Percentiles rank a stretch among this genome's conserved stretches.
Evolutionary conservation across 805 yeast genomes (phyloP).

Genomic region (Spencermartinsiella europaea): DNA sequence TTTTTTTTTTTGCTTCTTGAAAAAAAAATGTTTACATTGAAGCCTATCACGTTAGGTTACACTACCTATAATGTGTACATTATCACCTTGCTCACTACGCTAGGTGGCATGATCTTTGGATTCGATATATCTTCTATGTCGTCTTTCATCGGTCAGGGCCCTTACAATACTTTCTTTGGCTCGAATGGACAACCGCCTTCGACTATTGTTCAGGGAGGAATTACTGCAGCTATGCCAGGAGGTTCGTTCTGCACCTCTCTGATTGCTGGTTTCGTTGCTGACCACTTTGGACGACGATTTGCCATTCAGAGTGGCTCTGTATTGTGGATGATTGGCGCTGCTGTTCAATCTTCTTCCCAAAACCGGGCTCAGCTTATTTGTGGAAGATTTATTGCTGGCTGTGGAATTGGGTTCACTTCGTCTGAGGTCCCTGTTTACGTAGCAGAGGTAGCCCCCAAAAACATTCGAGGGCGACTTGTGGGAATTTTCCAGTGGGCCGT

Average conservation of each 20-base stretch:
- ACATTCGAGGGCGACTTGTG: conserved; percentile 53
- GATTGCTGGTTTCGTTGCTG: conserved; percentile 44
- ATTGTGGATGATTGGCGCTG: conserved; percentile 58
- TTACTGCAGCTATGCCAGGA: conserved; percentile 68
- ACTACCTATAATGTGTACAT: conserved; percentile 46
- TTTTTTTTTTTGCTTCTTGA: no score
- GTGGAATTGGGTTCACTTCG: conserved; percentile 61
- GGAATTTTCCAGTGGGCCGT: conserved; percentile 57
- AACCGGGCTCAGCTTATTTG: conserved; percentile 40
- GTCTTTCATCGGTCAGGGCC: conserved; percentile 49
- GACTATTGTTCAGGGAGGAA: conserved; percentile 59
- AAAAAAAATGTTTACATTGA: no score
- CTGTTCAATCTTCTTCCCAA: conserved; percentile 45
- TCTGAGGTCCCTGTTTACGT: conserved; percentile 62
- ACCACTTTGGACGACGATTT: conserved; percentile 50
- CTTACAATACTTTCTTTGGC: conserved; percentile 48
- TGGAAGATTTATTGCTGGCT: conserved; percentile 57
- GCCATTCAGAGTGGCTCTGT: conserved; percentile 48
- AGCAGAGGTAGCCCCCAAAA: conserved; percentile 57
- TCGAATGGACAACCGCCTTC: no score
- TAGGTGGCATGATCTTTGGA: conserved; percentile 70
- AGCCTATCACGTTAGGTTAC: conserved; percentile 4
- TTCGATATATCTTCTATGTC: conserved; percentile 74
- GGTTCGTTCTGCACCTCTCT: conserved; percentile 71
- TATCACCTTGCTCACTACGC: conserved; percentile 50